Base-by-base conservation (phyloP, 352 stramenopile species). In the Aphanomyces invadans region DNA sequence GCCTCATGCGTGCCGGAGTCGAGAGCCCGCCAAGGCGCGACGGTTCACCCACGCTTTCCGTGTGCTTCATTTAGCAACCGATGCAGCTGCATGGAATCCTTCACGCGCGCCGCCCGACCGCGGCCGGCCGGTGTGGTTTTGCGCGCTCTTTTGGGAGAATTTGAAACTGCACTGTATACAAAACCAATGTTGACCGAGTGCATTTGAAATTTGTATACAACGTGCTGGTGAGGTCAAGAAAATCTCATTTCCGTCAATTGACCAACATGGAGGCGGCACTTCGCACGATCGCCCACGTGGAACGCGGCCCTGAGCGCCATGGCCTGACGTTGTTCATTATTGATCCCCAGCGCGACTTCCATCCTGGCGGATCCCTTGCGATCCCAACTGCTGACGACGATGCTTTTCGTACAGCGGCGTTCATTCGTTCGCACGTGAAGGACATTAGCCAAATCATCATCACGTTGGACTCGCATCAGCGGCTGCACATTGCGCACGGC, bases 391-490 rank as follows among this genome's bases (percentile, higher is more conserved):
- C 95, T 4, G 78, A 90, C 54, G 77, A 88, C 7, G 95, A 98
- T 75, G 90, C 95, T 4, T 69, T 74, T 44, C 83, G 91, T 26
- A 98, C 98, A 46, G 79, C 92, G 4, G 65, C 55, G 19, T 87
- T 98, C 57, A 97, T 98, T 71, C 42, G 32, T 11, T 51, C 80
- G 55, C 72, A 98, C 71, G 21, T 55, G 9, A 29, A 45, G 1
- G 32, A 83, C 45, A 84, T 96, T 53, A 64, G 74, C 49, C 87
- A 97, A 65, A 76, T 99, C 31, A 83, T 98, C 23, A 81, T 98
- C n/a, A 99, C 96, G 25, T 76, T 99, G 56, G 95, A 99, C 73
- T 97, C 90, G 46, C 96, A 99, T 77, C 88, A 98, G 60, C 90
- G 89, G 42, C 85, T 97, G 60, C 92, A 99, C 77, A 97, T 98